Conservation (phyloP, 495 filamentous ascomycete species). For the Aspergillus bertholletiae region DNA sequence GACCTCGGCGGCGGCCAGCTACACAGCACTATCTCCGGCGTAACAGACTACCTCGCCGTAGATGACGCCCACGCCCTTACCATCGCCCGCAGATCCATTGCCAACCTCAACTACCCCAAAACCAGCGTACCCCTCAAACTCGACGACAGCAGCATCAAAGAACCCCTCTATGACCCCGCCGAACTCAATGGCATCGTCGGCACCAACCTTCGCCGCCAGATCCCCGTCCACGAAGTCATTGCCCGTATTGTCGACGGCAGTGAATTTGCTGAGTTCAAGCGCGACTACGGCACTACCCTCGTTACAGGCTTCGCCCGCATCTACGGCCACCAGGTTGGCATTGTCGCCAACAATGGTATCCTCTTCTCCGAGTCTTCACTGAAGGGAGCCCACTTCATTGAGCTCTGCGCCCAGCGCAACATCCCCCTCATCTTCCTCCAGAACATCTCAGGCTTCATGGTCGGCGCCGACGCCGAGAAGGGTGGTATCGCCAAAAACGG, state of each 20-base stretch:
- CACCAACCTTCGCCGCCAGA: constrained; percentile 78
- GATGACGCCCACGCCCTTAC: constrained; percentile 92
- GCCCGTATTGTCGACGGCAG: constrained; percentile 91
- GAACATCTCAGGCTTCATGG: constrained; percentile 98
- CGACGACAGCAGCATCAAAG: constrained; percentile 39
- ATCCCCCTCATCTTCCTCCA: constrained; percentile 92
- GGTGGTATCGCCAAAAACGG: constrained; percentile 98
- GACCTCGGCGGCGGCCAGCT: constrained; percentile 91
- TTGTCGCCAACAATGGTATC: constrained; percentile 95
- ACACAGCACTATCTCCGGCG: constrained; percentile 88
- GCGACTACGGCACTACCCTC: constrained; percentile 83
- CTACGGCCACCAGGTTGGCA: constrained; percentile 87
- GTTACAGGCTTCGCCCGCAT: constrained; percentile 92
- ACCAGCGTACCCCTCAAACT: constrained; percentile 24
- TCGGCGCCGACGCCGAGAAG: constrained; percentile 85
- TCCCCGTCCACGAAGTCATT: constrained; percentile 87
- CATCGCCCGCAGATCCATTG: constrained; percentile 76
- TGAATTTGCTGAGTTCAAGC: constrained; percentile 91
- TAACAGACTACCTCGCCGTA: constrained; percentile 93
- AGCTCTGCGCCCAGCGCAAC: constrained; percentile 87
- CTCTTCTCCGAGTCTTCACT: constrained; percentile 88
- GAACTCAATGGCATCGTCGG: constrained; percentile 87
- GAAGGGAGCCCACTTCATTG: constrained; percentile 97
- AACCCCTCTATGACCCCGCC: constrained; percentile 76
- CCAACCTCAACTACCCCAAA: constrained; percentile 81